Evolutionary conservation across 2,329 filamentous ascomycete species (phyloP), one percentile per base, ranked within the genome.

Genomic region (Venturia aucupariae): DNA sequence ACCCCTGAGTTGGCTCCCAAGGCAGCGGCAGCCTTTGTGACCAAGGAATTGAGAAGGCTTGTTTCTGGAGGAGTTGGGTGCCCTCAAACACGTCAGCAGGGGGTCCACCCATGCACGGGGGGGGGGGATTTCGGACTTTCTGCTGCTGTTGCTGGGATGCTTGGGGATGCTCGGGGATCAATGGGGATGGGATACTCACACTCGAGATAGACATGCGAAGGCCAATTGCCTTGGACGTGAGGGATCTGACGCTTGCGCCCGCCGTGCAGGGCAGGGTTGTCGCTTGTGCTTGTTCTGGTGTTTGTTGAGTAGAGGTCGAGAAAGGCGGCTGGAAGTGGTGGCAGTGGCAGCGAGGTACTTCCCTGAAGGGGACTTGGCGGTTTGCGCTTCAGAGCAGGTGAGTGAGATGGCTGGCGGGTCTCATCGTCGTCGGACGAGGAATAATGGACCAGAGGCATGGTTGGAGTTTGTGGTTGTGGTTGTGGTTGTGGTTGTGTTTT

Each of bases 201-300:
- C 78, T 97, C 93, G 65, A 96, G 80, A 74, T 96, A 97, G 57
- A 97, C 74, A 76, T 97, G 93, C 41, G 87, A 91, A 1, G 93
- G 91, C 94, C 94, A 99, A 74, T 92, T 90, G 66, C 94, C 94
- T 66, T 86, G 84, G 32, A 93, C 80, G 75, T 99, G 94, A 30
- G 93, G 92, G 60, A 86, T 89, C 65, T 88, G 84, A 51, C 94
- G 85, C 72, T 87, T 90, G 57, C 93, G 86, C 63, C 94, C 94
- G 39, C 88, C 89, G 74, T 99, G 94, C 65, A 97, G 80, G 66
- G 82, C 81, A 0, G 93, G 92, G 72, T 96, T 89, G 76, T 97
- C 94, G 69, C 80, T 82, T 48, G 88, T 87, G 75, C 89, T 90
- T 67, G 89, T 81, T 67, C 93, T 86, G 62, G 90, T 87, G 48